A percentile compares a stretch with the other conserved stretches of the same genome.
Conservation (phyloP, 352 stramenopile genomes). For the Peronospora farinosa region DNA sequence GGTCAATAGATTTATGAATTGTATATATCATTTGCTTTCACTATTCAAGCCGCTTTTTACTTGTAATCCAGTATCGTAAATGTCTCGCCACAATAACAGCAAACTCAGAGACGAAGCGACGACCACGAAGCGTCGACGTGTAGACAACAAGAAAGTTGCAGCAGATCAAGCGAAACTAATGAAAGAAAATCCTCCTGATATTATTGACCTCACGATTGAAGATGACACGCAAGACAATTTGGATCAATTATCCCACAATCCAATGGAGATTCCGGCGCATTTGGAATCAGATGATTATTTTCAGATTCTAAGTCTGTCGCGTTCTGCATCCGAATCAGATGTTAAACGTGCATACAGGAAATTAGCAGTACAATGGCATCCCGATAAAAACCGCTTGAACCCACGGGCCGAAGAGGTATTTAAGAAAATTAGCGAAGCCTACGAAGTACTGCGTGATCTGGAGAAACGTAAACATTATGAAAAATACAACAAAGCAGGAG, state of each 20-base stretch:
- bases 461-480: slow-evolving; percentile 59
- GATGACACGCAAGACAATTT: slow-evolving; percentile 12
- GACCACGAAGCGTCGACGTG: slow-evolving; percentile 9
- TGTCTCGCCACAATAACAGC: background rate
- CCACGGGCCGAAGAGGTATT: slow-evolving; percentile 84
- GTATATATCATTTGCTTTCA: background rate
- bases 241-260: background rate
- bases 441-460: slow-evolving; percentile 80
- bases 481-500: slow-evolving; percentile 32
- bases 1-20: too few relatives aligned
- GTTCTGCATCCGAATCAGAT: slow-evolving; percentile 38
- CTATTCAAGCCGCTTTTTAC: background rate
- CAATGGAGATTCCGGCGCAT: slow-evolving; percentile 26
- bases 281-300: slow-evolving; percentile 77
- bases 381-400: slow-evolving; percentile 88
- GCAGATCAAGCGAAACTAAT: background rate
- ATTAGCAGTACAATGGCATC: slow-evolving; percentile 87
- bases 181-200: background rate
- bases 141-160: slow-evolving; percentile 4
- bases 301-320: slow-evolving; percentile 42
- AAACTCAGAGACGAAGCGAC: background rate
- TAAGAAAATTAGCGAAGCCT: slow-evolving; percentile 86
- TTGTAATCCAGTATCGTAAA: background rate
- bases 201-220: slow-evolving; percentile 23
- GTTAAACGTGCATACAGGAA: slow-evolving; percentile 64